Conservation (phyloP, 495 filamentous ascomycete species). For the Penicillium longicatenatum region DNA sequence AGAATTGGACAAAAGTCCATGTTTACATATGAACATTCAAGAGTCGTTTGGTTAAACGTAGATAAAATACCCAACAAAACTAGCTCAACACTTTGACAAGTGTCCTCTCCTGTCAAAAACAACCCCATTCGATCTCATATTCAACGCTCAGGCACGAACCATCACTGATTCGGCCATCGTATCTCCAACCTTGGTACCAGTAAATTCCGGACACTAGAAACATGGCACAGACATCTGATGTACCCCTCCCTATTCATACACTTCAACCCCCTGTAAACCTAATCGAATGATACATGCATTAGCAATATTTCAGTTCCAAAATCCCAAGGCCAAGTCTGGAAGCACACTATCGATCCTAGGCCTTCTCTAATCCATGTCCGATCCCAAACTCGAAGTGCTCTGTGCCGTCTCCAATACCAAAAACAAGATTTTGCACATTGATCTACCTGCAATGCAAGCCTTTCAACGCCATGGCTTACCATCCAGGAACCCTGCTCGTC, state of each 20-base stretch:
- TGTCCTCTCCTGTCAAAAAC: not conserved
- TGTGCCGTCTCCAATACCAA: not conserved
- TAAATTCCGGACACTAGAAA: conserved; percentile 4
- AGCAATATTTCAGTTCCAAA: conserved; percentile 13
- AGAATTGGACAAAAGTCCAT: not conserved
- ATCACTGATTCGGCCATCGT: conserved; percentile 3
- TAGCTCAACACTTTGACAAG: not conserved
- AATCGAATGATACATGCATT: conserved; percentile 20
- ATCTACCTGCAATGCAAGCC: conserved; percentile 15
- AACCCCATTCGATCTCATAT: conserved; percentile 8
- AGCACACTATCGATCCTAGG: conserved; percentile 21
- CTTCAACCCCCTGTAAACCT: conserved; percentile 1
- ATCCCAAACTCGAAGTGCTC: conserved; percentile 1
- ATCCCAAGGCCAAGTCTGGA: conserved; percentile 19
- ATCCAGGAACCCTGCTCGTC: not conserved
- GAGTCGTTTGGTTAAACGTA: not conserved
- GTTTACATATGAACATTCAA: not conserved
- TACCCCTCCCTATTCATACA: not conserved
- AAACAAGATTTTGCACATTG: conserved; percentile 1
- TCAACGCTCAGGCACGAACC: conserved; percentile 6
- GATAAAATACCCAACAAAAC: not conserved
- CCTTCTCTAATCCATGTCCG: conserved; percentile 21
- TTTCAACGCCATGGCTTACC: conserved; percentile 10
- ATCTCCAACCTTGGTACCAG: not conserved
- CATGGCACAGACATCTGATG: conserved; percentile 1